Percentiles rank a stretch among this genome's conserved stretches.
Evolutionary conservation across 2,329 filamentous ascomycete species (phyloP).

Genomic region (Epichloe scottii): DNA sequence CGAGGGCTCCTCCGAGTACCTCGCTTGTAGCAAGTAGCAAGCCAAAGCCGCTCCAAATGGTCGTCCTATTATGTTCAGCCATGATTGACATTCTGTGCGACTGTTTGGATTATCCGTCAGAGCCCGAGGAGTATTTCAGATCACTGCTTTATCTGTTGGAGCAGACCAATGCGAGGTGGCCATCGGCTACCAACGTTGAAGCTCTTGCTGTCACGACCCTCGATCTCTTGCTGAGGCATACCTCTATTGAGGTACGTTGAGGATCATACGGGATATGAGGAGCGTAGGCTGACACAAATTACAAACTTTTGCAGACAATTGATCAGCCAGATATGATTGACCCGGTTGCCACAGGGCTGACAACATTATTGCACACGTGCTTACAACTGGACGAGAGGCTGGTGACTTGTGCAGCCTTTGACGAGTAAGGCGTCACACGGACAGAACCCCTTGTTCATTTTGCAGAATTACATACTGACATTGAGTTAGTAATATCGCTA

Average conservation of each 20-base stretch:
- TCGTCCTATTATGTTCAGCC: slow-evolving; percentile 19
- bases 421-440: slow-evolving; percentile 12
- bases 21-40: not conserved
- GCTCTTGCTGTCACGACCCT: slow-evolving; percentile 18
- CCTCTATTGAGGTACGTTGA: slow-evolving; percentile 26
- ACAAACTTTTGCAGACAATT: slow-evolving; percentile 12
- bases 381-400: slow-evolving; percentile 17
- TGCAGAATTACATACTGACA: slow-evolving; percentile 3
- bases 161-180: not conserved
- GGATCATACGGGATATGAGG: not conserved
- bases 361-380: slow-evolving; percentile 18
- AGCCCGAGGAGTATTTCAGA: slow-evolving; percentile 34
- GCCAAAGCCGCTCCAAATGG: slow-evolving; percentile 5
- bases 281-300: not conserved
- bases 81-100: slow-evolving; percentile 22
- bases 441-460: not conserved
- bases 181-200: slow-evolving; percentile 19
- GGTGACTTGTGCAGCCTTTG: slow-evolving; percentile 12
- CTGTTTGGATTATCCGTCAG: slow-evolving; percentile 17
- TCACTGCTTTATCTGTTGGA: slow-evolving; percentile 17
- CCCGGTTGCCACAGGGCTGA: slow-evolving; percentile 17
- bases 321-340: slow-evolving; percentile 17
- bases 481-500: slow-evolving; percentile 14
- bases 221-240: slow-evolving; percentile 25
- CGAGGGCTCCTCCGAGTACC: slow-evolving; percentile 8